phyloP scores from a whole-genome alignment of 2,329 filamentous ascomycete species.

The Arachnomyces sp. region DNA sequence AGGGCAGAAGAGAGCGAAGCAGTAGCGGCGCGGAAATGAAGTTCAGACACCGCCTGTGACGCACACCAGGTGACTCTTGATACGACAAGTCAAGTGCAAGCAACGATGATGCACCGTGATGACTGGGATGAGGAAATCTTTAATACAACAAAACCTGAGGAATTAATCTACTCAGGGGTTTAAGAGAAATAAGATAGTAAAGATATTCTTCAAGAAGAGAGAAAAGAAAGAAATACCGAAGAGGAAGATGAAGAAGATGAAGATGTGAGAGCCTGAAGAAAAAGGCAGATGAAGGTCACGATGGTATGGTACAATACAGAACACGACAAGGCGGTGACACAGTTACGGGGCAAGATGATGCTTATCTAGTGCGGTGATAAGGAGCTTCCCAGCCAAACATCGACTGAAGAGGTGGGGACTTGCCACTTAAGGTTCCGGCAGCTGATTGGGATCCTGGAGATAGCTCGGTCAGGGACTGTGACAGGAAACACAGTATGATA shows the following conservation, averaged over 20 bases:
- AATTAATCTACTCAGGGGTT: too few species aligned
- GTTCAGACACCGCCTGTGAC: slow-evolving; percentile 27
- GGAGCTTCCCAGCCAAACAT: slow-evolving; percentile 6
- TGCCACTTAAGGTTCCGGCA: background rate
- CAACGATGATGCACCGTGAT: background rate
- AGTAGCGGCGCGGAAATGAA: slow-evolving; percentile 6
- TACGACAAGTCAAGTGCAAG: slow-evolving; percentile 22
- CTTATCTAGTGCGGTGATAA: slow-evolving; percentile 4
- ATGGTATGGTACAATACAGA: slow-evolving; percentile 1
- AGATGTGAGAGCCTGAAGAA: too few species aligned
- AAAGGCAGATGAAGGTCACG: background rate
- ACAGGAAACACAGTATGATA: too few species aligned
- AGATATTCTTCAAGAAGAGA: too few species aligned
- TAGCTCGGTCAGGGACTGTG: too few species aligned
- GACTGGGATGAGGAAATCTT: slow-evolving; percentile 2
- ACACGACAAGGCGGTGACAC: background rate
- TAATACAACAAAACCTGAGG: background rate
- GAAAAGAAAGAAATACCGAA: background rate
- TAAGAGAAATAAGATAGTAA: too few species aligned
- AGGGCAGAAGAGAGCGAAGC: slow-evolving; percentile 11
- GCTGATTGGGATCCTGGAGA: too few species aligned
- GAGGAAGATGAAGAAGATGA: background rate
- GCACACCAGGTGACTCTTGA: slow-evolving; percentile 36
- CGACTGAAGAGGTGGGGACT: background rate
- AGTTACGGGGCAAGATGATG: slow-evolving; percentile 3